Base-by-base conservation (phyloP, 106 monocot genomes). In the Cymbidium sinense region DNA sequence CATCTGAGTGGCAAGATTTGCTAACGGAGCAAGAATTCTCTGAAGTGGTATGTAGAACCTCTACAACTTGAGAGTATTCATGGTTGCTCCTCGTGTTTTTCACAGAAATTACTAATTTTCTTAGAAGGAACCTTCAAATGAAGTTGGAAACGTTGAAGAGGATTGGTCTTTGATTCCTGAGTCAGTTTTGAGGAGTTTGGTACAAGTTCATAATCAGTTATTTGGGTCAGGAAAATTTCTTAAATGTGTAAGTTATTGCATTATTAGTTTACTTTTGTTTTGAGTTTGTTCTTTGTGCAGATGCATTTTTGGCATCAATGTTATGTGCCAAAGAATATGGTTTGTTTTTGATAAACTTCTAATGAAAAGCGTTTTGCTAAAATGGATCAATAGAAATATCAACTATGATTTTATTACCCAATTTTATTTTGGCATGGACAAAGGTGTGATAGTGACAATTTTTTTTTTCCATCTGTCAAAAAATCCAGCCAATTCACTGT, bases 131-230 rank as follows among this genome's bases (percentile, higher is more conserved):
- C 54, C 80, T 87, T 8, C 33, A 47, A 61, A 82, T 65, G 81
- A 80, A 73, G 76, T 78, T 77, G 79, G 67, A 34, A 75, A 79
- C 79, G 31, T 82, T 17, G 85, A 89, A 28, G 86, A 96, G 55
- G 90, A 87, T 19, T 91, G 88, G 92, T 64, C 84, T 35, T 36
- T 78, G 21, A 87, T 92, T 91, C 86, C 86, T 35, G 94, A 94
- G 21, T 79, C 79, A 30, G 84, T 88, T 58, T 82, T 90, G 81
- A 87, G 88, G 37, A 83, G 84, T 81, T 43, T 94, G 36, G 86
- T 98, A 33, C 50, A 78, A 9, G 41, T 90, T 23, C 94, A 98
- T 51, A 81, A 84, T 87, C 88, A 86, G 34, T 52, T 95, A 70
- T 94, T 91, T 82, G 85, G 91, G n/a, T 84, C 85, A 37, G 36